phyloP scores from a whole-genome alignment of 176 grass and related monocot genomes.

The Carex parvula region DNA sequence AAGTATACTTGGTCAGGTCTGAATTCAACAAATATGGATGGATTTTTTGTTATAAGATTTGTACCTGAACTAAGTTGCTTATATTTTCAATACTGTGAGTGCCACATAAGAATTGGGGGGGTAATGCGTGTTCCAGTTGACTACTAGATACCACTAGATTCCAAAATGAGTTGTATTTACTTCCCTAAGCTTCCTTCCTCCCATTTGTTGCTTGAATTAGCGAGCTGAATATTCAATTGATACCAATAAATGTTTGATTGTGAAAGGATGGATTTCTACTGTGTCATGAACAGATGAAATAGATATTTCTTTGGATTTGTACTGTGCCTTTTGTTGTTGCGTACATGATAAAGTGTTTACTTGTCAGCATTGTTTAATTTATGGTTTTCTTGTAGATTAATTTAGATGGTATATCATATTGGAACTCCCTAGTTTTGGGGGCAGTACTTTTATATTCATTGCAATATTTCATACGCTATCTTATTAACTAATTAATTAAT shows the following conservation, averaged over 20 bases:
- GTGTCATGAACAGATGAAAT: too few relatives aligned
- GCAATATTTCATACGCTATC: not conserved
- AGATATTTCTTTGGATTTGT: not conserved
- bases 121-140: not conserved
- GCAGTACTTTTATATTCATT: not conserved
- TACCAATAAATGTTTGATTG: conserved; percentile 6
- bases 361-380: not conserved
- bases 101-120: not conserved
- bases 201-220: conserved; percentile 3
- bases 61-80: conserved; percentile 1
- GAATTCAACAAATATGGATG: not conserved
- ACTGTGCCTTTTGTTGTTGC: not conserved
- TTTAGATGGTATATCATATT: not conserved
- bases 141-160: conserved; percentile 6
- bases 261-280: too few relatives aligned
- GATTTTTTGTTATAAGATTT: not conserved
- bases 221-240: not conserved
- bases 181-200: not conserved
- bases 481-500: too few relatives aligned
- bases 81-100: not conserved
- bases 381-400: not conserved
- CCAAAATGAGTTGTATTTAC: conserved; percentile 19
- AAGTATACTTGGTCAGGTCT: not conserved
- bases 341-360: not conserved
- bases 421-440: not conserved